Conservation (phyloP, 192 early-diverging fungal species). For the Dispira parvispora region DNA sequence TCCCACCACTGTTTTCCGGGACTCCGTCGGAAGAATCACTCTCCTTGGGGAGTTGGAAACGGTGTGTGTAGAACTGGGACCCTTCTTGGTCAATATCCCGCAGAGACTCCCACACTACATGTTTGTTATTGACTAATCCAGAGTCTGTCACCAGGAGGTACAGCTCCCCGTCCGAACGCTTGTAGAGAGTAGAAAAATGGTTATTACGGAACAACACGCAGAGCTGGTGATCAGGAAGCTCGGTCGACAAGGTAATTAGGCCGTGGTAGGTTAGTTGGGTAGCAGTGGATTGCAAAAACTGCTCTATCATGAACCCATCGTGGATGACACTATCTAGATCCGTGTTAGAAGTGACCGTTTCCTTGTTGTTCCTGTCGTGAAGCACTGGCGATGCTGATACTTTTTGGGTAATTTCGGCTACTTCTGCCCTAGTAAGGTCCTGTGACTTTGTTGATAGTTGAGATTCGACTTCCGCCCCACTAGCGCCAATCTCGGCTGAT, state of each 20-base stretch:
- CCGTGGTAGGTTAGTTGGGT: constrained; percentile 78
- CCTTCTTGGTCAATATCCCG: constrained; percentile 40
- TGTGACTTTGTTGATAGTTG: neutral
- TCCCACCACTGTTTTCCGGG: neutral
- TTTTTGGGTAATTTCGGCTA: too few relatives aligned
- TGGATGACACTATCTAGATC: constrained; percentile 13
- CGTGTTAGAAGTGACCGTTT: too few relatives aligned
- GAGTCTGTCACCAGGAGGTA: constrained; percentile 55
- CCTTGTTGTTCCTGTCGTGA: too few relatives aligned
- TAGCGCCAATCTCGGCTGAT: neutral
- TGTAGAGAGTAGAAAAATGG: constrained; percentile 67
- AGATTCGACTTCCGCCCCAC: neutral
- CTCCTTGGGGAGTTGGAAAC: constrained; percentile 25
- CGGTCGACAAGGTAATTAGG: constrained; percentile 41
- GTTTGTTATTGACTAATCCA: constrained; percentile 37
- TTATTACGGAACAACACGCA: constrained; percentile 89
- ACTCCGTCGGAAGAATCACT: constrained; percentile 1
- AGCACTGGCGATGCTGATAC: too few relatives aligned
- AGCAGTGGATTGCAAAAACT: constrained; percentile 56
- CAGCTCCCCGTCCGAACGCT: constrained; percentile 29
- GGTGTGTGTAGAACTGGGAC: constrained; percentile 41
- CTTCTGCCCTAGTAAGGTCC: neutral
- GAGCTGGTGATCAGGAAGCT: constrained; percentile 35
- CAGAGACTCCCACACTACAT: constrained; percentile 60
- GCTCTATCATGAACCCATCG: constrained; percentile 28